Evolutionary conservation across 2,329 filamentous ascomycete genomes (phyloP).

Genomic region (Talaromyces sp.): DNA sequence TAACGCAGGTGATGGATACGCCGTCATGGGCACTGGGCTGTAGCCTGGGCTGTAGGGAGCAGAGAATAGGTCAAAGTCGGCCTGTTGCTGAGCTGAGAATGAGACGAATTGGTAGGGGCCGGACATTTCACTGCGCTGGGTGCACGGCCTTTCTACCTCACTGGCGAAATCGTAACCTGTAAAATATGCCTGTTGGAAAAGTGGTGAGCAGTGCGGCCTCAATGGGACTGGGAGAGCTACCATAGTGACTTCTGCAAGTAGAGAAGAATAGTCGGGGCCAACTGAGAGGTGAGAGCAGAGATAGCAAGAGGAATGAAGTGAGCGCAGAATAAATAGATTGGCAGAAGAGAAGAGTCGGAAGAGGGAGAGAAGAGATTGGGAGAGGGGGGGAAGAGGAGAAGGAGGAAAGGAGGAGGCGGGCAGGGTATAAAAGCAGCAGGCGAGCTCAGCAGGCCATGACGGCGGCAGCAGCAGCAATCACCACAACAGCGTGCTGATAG

Average conservation of each 20-base stretch:
- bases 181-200: background rate
- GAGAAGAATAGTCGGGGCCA: background rate
- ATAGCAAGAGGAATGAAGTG: background rate
- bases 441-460: background rate
- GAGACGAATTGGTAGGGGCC: background rate
- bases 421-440: background rate
- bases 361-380: background rate
- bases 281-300: background rate
- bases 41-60: background rate
- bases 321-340: background rate
- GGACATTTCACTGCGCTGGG: no score
- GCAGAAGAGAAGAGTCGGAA: background rate
- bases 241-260: background rate
- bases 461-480: background rate
- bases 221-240: background rate
- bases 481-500: slow-evolving; percentile 4
- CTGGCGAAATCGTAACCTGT: background rate
- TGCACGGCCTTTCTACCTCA: background rate
- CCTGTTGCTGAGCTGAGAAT: background rate
- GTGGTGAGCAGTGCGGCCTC: background rate
- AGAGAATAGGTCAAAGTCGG: background rate
- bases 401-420: background rate
- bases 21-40: background rate
- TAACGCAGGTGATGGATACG: background rate
- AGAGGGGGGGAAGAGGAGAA: background rate